A percentile compares a stretch with the other conserved stretches of the same genome.
phyloP scores from a whole-genome alignment of 2,329 filamentous ascomycete genomes.

The Ophiostoma perfectum region DNA sequence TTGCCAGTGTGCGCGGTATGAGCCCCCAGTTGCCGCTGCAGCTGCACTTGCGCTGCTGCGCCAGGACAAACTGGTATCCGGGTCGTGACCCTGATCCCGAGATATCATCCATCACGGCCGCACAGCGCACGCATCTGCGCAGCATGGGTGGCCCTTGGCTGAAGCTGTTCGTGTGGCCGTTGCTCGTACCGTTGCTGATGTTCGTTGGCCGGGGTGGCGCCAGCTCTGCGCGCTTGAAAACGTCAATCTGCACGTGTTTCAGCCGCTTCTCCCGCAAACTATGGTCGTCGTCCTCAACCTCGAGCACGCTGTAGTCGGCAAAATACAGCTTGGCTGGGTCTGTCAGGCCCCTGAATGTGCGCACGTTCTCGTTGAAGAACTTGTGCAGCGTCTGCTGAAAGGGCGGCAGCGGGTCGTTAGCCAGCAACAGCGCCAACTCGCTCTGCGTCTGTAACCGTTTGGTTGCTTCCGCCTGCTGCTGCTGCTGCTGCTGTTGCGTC shows the following conservation, averaged over 20 bases:
- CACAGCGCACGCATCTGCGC: slow-evolving; percentile 55
- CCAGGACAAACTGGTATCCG: slow-evolving; percentile 49
- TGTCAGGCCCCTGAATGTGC: slow-evolving; percentile 52
- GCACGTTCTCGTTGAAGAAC: slow-evolving; percentile 56
- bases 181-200: not conserved
- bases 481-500: slow-evolving; percentile 16
- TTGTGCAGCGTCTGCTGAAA: slow-evolving; percentile 58
- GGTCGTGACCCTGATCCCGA: slow-evolving; percentile 37
- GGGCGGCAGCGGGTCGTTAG: slow-evolving; percentile 40
- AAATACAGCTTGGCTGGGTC: slow-evolving; percentile 67
- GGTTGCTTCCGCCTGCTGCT: slow-evolving; percentile 37
- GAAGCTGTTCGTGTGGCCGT: slow-evolving; percentile 12
- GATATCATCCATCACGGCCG: slow-evolving; percentile 60
- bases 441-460: slow-evolving; percentile 45
- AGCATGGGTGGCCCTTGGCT: slow-evolving; percentile 30
- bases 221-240: slow-evolving; percentile 57
- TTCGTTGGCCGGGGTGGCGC: not conserved
- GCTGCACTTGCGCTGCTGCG: slow-evolving; percentile 50
- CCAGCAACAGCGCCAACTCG: slow-evolving; percentile 51
- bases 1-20: slow-evolving; percentile 29
- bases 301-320: slow-evolving; percentile 64
- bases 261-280: slow-evolving; percentile 40
- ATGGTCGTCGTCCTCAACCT: slow-evolving; percentile 53
- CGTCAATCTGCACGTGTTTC: slow-evolving; percentile 43
- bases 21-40: slow-evolving; percentile 52